Percentiles rank a stretch among this genome's conserved stretches.
Conservation (phyloP, 2,329 filamentous ascomycete genomes). For the Didymella glomerata region DNA sequence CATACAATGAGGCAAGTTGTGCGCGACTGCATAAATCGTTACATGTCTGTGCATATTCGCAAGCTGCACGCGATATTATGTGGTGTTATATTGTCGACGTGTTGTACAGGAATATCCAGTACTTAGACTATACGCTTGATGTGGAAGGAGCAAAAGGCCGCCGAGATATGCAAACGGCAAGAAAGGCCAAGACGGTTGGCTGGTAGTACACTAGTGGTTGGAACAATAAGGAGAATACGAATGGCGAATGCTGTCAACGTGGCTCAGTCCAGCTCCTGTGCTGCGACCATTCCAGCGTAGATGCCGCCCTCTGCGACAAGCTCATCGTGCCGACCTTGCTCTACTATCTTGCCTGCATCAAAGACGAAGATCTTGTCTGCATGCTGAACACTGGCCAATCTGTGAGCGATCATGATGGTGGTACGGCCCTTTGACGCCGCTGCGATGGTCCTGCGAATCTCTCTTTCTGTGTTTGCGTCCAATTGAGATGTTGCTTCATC, state of each 20-base stretch:
- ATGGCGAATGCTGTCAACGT: not conserved
- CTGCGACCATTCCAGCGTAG: constrained; percentile 49
- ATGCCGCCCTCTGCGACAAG: constrained; percentile 56
- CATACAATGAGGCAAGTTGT: not conserved
- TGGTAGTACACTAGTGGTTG: constrained; percentile 3
- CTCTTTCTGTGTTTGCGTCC: constrained; percentile 56
- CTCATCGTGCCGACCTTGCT: constrained; percentile 69
- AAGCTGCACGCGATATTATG: not conserved
- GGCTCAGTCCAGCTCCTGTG: constrained; percentile 46
- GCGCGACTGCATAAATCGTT: not conserved
- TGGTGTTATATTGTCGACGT: not conserved
- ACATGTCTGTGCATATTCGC: not conserved
- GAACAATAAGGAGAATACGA: not conserved
- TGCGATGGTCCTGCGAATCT: constrained; percentile 54
- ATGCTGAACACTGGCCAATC: constrained; percentile 79
- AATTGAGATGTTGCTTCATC: constrained; percentile 59
- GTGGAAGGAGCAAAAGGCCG: constrained; percentile 7
- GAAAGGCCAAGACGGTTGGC: not conserved
- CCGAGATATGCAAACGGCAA: not conserved
- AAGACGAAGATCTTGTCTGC: constrained; percentile 84
- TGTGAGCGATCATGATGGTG: constrained; percentile 79
- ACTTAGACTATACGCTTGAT: not conserved
- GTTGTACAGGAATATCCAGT: not conserved
- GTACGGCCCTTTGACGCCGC: constrained; percentile 59
- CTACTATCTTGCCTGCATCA: constrained; percentile 69